Conservation (phyloP, 2,329 filamentous ascomycete species). For the Alternaria arborescens region DNA sequence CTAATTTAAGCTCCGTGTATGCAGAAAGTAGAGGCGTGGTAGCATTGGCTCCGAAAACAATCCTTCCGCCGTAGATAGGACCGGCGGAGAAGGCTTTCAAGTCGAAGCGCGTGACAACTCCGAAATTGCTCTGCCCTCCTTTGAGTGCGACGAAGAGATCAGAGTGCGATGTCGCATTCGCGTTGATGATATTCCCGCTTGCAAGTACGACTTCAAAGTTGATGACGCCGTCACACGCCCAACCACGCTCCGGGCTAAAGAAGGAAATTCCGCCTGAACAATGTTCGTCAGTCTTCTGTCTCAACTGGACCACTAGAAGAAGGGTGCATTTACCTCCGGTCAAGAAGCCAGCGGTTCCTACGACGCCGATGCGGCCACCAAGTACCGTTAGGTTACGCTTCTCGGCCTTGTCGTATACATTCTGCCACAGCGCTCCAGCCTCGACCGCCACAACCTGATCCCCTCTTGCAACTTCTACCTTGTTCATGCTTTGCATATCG, state of each 20-base stretch:
- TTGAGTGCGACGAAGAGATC: constrained; percentile 55
- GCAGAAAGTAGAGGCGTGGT: constrained; percentile 23
- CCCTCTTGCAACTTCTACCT: constrained; percentile 21
- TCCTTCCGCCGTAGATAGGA: constrained; percentile 29
- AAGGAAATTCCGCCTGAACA: constrained; percentile 32
- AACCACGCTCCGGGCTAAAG: constrained; percentile 30
- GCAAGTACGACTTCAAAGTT: constrained; percentile 52
- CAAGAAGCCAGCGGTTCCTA: constrained; percentile 42
- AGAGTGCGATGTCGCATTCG: constrained; percentile 41
- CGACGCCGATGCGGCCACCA: constrained; percentile 38
- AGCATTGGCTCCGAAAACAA: constrained; percentile 24
- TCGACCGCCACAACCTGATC: constrained; percentile 30
- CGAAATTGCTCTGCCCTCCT: constrained; percentile 56
- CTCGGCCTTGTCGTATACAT: constrained; percentile 48
- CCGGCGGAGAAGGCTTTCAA: constrained; percentile 36
- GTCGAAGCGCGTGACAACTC: constrained; percentile 54
- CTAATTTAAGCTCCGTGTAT: constrained; percentile 32
- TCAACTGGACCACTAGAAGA: background rate
- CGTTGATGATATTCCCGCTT: constrained; percentile 50
- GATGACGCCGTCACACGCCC: constrained; percentile 33
- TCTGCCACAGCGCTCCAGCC: constrained; percentile 43
- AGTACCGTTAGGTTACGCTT: constrained; percentile 26
- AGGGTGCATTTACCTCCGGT: constrained; percentile 34
- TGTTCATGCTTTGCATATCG: constrained; percentile 38
- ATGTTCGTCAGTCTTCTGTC: background rate